Evolutionary conservation across 129 eudicot species (phyloP).

Genomic region (Ambrosia artemisiifolia): DNA sequence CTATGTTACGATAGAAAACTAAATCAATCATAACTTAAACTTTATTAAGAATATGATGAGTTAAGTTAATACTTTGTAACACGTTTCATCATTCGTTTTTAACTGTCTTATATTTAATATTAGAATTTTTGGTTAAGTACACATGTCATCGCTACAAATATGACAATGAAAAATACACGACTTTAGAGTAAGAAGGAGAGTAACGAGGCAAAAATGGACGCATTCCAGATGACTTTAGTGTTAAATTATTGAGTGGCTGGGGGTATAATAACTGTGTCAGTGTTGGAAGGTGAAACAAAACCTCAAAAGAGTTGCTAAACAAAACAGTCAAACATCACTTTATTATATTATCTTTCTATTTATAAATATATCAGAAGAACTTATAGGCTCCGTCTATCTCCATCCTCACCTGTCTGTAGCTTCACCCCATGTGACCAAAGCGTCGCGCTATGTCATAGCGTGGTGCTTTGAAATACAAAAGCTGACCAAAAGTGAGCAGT

Average conservation of each 20-base stretch:
- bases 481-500: no score
- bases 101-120: no score
- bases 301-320: slow-evolving; percentile 58
- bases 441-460: no score
- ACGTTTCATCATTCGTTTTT: no score
- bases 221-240: slow-evolving; percentile 6
- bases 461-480: no score
- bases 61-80: no score
- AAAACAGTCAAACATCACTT: slow-evolving; percentile 43
- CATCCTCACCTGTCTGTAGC: no score
- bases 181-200: slow-evolving; percentile 20
- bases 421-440: no score
- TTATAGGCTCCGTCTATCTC: no score
- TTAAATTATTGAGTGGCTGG: slow-evolving; percentile 6
- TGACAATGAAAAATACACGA: slow-evolving; percentile 24
- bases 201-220: slow-evolving; percentile 30
- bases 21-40: no score
- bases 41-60: no score
- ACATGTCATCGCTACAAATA: slow-evolving; percentile 11
- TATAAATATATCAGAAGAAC: neutral
- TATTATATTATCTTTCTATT: neutral
- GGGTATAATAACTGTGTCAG: slow-evolving; percentile 20
- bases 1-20: no score
- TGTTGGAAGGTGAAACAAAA: slow-evolving; percentile 39
- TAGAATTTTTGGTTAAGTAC: neutral